Evolutionary conservation across 345 rosid genomes (phyloP), one percentile per base, ranked within the genome.

Genomic region (Eucalyptus sp.): DNA sequence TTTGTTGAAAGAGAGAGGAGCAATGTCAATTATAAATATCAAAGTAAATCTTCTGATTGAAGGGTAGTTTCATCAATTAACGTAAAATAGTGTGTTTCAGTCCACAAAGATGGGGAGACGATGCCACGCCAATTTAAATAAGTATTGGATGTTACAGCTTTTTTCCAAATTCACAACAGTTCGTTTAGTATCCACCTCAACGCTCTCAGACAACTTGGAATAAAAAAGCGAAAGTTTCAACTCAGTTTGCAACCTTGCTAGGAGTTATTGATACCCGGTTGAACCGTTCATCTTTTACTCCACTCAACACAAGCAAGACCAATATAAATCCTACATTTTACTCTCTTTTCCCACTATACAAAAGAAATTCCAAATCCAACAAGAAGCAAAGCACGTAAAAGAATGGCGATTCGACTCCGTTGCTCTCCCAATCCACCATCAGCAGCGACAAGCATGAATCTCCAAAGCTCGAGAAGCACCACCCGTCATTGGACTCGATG

Each of bases 401-500:
- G 48, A n/a, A 56, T 41, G 88, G 76, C n/a, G 68, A 87, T 27
- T 25, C n/a, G 10, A 41, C 88, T 51, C 50, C 54, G 10, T 25
- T 87, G 10, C 46, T 58, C 22, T 56, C 88, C 33, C 68, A 54
- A 15, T 81, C 49, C 86, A 46, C 49, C 50, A 13, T 37, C 41
- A 79, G 80, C 24, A 48, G n/a, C 37, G 88, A 37, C 52, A 17
- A 56, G 24, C 2, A 58, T 14, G 76, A 58, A 62, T 33, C 46
- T 76, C 93, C 54, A 43, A 25, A 68, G 90, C 89, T 48, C 29
- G 79, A 4, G 86, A 87, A 52, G 16, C 49, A 68, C 50, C 88
- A 29, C 88, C 95, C 37, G 89, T 93, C 22, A 90, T 91, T 68
- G 94, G 64, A 89, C 83, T 85, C 87, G 51, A 86, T 87, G 54